phyloP scores from a whole-genome alignment of 2,329 filamentous ascomycete genomes.

The Sclerotiophoma versabilis region DNA sequence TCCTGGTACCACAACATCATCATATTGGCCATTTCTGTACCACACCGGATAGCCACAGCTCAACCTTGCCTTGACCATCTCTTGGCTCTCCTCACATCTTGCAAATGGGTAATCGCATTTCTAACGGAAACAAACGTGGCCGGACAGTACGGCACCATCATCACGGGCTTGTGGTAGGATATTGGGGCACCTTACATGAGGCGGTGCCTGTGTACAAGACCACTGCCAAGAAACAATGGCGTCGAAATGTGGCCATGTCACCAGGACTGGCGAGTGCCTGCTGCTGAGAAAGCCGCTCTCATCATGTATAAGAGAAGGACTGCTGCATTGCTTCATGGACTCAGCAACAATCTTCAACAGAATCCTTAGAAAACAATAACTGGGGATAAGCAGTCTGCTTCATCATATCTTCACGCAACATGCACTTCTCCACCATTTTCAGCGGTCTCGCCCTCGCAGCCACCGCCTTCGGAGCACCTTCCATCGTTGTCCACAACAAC shows the following conservation, averaged over 20 bases:
- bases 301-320: slow-evolving; percentile 11
- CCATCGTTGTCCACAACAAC: slow-evolving; percentile 33
- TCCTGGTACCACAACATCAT: slow-evolving; percentile 22
- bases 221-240: slow-evolving; percentile 2
- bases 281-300: not conserved
- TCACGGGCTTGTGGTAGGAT: not conserved
- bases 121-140: slow-evolving; percentile 1
- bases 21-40: slow-evolving; percentile 19
- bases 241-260: slow-evolving; percentile 4
- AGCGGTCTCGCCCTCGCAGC: slow-evolving; percentile 21
- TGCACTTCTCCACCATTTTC: slow-evolving; percentile 29
- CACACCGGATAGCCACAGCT: slow-evolving; percentile 7
- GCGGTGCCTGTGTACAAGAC: slow-evolving; percentile 21
- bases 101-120: not conserved
- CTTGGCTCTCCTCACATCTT: slow-evolving; percentile 1
- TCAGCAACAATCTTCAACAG: not conserved
- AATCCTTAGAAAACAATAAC: not conserved
- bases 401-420: slow-evolving; percentile 3
- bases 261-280: not conserved
- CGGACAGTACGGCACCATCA: slow-evolving; percentile 16
- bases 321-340: not conserved
- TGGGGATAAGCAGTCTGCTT: not conserved
- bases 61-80: slow-evolving; percentile 20
- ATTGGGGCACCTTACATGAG: slow-evolving; percentile 21
- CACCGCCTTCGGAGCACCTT: slow-evolving; percentile 21